Evolutionary conservation across 164 flowering plant genomes (phyloP), one percentile per base, ranked within the genome.

Genomic region (Chimonanthus praecox): DNA sequence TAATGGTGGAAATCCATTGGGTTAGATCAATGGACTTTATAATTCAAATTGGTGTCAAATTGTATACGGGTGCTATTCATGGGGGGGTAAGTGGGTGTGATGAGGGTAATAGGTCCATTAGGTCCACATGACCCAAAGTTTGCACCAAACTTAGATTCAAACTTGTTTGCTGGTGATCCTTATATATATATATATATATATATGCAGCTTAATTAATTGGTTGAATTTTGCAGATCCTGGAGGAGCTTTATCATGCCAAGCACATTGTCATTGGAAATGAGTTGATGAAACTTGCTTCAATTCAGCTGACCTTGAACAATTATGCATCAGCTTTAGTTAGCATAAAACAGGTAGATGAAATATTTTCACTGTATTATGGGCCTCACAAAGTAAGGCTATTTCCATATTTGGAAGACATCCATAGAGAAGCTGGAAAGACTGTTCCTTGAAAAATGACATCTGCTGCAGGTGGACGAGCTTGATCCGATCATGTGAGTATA

Each of bases 201-300:
- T 33, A 33, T 33, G 33, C 33, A 33, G 33, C 33, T 33, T 33
- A 33, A 33, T 33, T 33, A 33, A 46, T 72, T 70, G 4, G 18
- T 33, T 76, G 73, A 45, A 54, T 64, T 33, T 79, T 33, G 51
- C 87, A 92, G 98, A 91, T 91, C 71, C 84, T 93, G 64, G 89
- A 88, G 77, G 88, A 81, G 80, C 91, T 93, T 11, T 93, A 91
- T 74, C 85, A 73, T 77, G 73, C 81, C 15, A 79, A 82, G 79
- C 94, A 93, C 78, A 89, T 93, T 69, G 91, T 77, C 77, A 81
- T 93, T 76, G 98, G 87, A 81, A 82, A 91, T 81, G 98, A 93
- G 80, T 78, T 93, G 80, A 78, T 88, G 72, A 93, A 93, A 85
- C 88, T 91, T 58, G 81, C 89, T 5, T 85, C 94, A 18, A 81